Percentiles rank a stretch among this genome's conserved stretches.
Evolutionary conservation across 345 rosid genomes (phyloP).

Genomic region (Arabidopsis suecica): DNA sequence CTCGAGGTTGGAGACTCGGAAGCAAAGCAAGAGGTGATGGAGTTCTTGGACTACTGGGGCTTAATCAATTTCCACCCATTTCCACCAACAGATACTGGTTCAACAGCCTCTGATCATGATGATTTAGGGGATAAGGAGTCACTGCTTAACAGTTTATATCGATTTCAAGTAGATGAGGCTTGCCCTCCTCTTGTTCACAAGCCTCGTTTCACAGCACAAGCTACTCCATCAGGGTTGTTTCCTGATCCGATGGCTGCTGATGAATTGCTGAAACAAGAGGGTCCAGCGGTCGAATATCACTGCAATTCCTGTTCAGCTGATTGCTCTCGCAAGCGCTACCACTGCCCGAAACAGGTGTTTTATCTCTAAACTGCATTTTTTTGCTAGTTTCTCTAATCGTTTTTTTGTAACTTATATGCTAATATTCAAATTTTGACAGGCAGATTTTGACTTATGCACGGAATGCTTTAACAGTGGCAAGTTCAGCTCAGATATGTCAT

Average conservation of each 20-base stretch:
- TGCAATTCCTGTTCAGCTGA: constrained; percentile 99
- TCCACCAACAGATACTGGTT: constrained; percentile 54
- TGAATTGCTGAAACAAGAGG: constrained; percentile 78
- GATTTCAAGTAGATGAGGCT: constrained; percentile 68
- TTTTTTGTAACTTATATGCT: constrained; percentile 16
- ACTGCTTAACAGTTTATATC: constrained; percentile 72
- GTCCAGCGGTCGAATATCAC: constrained; percentile 92
- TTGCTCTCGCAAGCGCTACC: constrained; percentile 98
- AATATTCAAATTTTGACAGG: constrained; percentile 64
- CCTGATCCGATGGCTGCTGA: constrained; percentile 78
- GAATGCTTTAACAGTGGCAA: constrained; percentile 90
- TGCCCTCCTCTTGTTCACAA: constrained; percentile 53
- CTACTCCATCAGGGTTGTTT: constrained; percentile 64
- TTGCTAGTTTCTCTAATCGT: not conserved
- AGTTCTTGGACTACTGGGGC: constrained; percentile 99
- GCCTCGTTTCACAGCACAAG: constrained; percentile 58
- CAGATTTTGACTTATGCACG: constrained; percentile 98
- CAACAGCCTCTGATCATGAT: constrained; percentile 48
- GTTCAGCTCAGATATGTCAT: constrained; percentile 88
- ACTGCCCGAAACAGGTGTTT: constrained; percentile 95
- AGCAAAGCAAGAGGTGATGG: constrained; percentile 87
- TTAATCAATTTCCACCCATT: constrained; percentile 96
- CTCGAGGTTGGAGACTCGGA: constrained; percentile 80
- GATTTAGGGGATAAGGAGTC: constrained; percentile 51
- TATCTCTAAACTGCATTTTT: constrained; percentile 6